A percentile compares a stretch with the other conserved stretches of the same genome.
Conservation (phyloP, 495 filamentous ascomycete genomes). For the Pyrenopolyporus hunteri region DNA sequence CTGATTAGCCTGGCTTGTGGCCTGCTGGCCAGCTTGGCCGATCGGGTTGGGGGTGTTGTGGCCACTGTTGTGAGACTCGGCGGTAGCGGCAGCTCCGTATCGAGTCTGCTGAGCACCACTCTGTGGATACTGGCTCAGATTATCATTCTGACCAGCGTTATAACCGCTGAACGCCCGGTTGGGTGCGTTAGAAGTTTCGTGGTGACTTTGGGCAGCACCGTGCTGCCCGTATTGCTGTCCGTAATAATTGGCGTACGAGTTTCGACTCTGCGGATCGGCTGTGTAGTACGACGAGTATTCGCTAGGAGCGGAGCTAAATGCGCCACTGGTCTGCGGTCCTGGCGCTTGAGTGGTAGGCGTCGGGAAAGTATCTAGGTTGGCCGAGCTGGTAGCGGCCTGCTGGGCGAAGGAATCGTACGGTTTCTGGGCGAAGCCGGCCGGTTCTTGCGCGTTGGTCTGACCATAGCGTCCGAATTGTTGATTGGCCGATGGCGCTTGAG, state of each 20-base stretch:
- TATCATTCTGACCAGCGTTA: conserved; percentile 72
- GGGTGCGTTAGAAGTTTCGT: conserved; percentile 72
- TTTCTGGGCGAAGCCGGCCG: conserved; percentile 71
- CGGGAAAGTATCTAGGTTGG: conserved; percentile 56
- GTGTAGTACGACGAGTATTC: conserved; percentile 89
- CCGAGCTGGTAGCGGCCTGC: conserved; percentile 59
- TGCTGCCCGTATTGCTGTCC: conserved; percentile 73
- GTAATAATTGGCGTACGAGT: conserved; percentile 81
- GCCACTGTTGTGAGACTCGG: conserved; percentile 80
- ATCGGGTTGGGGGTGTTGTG: conserved; percentile 88
- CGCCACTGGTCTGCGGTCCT: conserved; percentile 59
- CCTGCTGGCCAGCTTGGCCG: conserved; percentile 66
- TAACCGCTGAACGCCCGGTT: conserved; percentile 78
- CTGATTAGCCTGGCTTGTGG: conserved; percentile 49
- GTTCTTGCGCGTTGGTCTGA: conserved; percentile 60
- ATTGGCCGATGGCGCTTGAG: conserved; percentile 47
- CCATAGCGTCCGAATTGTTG: conserved; percentile 78
- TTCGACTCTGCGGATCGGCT: conserved; percentile 75
- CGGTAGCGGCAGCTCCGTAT: conserved; percentile 70
- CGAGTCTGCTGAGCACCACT: conserved; percentile 66
- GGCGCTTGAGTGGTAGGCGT: conserved; percentile 69
- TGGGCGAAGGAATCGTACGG: conserved; percentile 87
- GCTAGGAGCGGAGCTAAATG: conserved; percentile 73
- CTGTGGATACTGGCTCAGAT: conserved; percentile 74
- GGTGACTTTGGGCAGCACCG: conserved; percentile 63